Base-by-base conservation (phyloP, 805 yeast species). In the Metschnikowia cerradonensis region DNA sequence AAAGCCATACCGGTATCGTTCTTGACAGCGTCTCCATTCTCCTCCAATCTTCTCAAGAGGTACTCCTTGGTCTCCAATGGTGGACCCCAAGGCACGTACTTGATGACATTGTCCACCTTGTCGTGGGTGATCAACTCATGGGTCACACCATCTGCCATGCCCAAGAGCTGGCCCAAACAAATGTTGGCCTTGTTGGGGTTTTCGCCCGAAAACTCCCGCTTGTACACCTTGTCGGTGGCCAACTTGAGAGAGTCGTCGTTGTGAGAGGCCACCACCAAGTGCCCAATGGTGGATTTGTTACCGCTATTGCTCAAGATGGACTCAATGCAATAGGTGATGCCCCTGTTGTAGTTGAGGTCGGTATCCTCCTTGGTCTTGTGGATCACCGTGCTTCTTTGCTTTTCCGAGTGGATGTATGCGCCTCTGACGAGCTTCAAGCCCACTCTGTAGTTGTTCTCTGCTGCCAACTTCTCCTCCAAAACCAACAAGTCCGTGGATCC, bases 41-140 rank as follows among this genome's bases (percentile, higher is more conserved):
- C 98, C 72, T 91, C 97, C 55, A 91, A 75, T 72, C 98, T 82
- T 75, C 98, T 84, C 55, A 84, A 74, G 54, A 91, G 72, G 65
- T 91, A 91, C 60, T 89, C 96, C 72, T 88, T 90, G 52, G 97
- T 90, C 71, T 92, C 97, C 59, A 82, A 71, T 50, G 96, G 95
- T 33, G 97, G 97, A 8, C 97, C 97, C 97, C 97, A 91, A 15
- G 97, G 96, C 55, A 91, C 97, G 66, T 92, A 91, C 72, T 92
- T 92, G 71, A 92, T 84, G 48, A 91, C 84, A 62, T 89, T 89
- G 54, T 78, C 81, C 41, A 81, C 87, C 41, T 80, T 76, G 57
- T 86, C 81, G 43, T 82, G 75, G 38, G 76, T 70, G 50, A 88
- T 81, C 62, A 91, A 77, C 58, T 87, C 89, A 65, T 79, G 78